A percentile compares a stretch with the other conserved stretches of the same genome.
Conservation (phyloP, 139 green algal species). For the Picochlorum sp. region DNA sequence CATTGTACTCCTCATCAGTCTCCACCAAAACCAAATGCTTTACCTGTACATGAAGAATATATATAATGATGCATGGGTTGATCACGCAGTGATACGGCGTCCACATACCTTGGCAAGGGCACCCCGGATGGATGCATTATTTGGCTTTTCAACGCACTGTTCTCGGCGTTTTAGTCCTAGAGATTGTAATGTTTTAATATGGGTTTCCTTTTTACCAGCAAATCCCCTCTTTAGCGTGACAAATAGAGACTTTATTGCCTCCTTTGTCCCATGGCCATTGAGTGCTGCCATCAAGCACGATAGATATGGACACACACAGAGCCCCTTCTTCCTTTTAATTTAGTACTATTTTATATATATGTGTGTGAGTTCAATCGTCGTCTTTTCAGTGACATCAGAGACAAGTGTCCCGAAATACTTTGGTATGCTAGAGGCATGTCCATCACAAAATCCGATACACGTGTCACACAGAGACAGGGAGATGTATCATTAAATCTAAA, state of each 20-base stretch:
- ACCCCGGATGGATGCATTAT: constrained; percentile 25
- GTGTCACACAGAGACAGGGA: too few relatives aligned
- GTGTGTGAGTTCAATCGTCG: too few relatives aligned
- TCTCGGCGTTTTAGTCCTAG: constrained; percentile 30
- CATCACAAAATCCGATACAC: too few relatives aligned
- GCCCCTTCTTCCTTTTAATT: too few relatives aligned
- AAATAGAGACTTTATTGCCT: constrained; percentile 27
- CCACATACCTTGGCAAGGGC: constrained; percentile 35
- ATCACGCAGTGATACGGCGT: neutral
- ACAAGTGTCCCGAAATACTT: too few relatives aligned
- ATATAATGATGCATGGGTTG: neutral
- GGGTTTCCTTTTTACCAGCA: constrained; percentile 36
- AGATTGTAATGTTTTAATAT: constrained; percentile 27
- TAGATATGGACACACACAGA: too few relatives aligned
- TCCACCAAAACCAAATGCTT: constrained; percentile 41
- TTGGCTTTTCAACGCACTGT: constrained; percentile 33
- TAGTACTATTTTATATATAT: too few relatives aligned
- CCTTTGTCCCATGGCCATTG: neutral
- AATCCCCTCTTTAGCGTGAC: constrained; percentile 42
- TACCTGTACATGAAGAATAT: constrained; percentile 25
- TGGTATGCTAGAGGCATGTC: too few relatives aligned
- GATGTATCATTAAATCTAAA: too few relatives aligned
- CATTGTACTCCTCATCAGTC: constrained; percentile 25
- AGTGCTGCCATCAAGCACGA: neutral
- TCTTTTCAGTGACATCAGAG: too few relatives aligned